Base-by-base conservation (phyloP, 371 early-diverging fungal species). In the Mortierella sp. region DNA sequence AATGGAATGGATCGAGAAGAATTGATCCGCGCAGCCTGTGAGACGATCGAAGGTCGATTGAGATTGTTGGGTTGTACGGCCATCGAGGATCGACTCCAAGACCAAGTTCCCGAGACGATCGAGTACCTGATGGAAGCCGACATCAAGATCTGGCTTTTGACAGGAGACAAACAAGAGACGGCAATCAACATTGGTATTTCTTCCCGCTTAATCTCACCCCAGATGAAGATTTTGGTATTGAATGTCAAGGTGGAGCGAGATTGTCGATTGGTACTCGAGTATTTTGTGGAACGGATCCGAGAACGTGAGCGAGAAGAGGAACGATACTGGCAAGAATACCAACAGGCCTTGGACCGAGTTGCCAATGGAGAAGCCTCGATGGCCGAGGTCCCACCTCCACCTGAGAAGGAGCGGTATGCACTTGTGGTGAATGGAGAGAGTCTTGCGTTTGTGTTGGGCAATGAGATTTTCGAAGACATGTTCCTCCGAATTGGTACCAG, bases 121-220 rank as follows among this genome's bases (percentile, higher is more conserved):
- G 86, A 84, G 60, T 84, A 83, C 56, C 85, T 95, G 48, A 87
- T 93, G 37, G 86, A 84, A 2, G 96, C 82, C 1, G 96, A 94
- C 14, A 94, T 98, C 53, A 89, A 89, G 66, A 84, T 95, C 45
- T 96, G 95, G 95, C 90, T 99, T 83, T 73, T 99, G 70, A 98
- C 99, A 4, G 99, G 99, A 18, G 99, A 98, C 81, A 92, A 96
- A 75, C 92, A 92, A 72, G 98, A 97, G 81, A 98, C 97, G 18
- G 98, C 98, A 44, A 91, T 95, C 68, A 91, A 91, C 75, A 94
- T 95, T 81, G 96, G 93, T 21, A 91, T 89, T 61, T 89, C 92
- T 0, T 93, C 92, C 58, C 81, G 89, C 19, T 83, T 95, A 48
- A 86, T 88, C 58, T 81, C 77, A 57, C 74, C 74, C 30, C 81